phyloP scores from a whole-genome alignment of 1,139 yeast species.

The Geotrichum bryndzae region DNA sequence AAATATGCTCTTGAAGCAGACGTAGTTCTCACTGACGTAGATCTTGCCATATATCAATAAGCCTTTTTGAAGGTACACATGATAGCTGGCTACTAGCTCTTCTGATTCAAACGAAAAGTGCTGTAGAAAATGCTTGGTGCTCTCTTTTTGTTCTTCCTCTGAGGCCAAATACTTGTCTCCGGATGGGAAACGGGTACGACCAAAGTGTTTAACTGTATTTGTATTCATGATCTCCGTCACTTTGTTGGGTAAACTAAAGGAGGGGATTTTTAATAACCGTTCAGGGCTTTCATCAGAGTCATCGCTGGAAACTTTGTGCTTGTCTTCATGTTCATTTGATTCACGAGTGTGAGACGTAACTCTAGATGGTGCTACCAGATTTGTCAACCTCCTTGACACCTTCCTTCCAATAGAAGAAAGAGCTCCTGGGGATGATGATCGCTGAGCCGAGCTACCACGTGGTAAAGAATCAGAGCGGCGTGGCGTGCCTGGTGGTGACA shows the following conservation, averaged over 20 bases:
- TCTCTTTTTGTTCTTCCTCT: slow-evolving; percentile 39
- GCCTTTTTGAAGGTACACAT: slow-evolving; percentile 61
- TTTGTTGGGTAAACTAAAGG: slow-evolving; percentile 28
- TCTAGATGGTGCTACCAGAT: slow-evolving; percentile 1
- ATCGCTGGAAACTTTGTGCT: neutral
- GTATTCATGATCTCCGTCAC: slow-evolving; percentile 52
- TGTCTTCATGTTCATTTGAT: neutral
- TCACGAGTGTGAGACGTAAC: slow-evolving; percentile 1
- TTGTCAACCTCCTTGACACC: neutral
- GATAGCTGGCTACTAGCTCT: slow-evolving; percentile 59
- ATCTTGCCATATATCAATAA: slow-evolving; percentile 82
- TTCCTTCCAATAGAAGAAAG: slow-evolving; percentile 2
- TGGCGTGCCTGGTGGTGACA: slow-evolving; percentile 7
- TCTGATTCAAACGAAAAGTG: slow-evolving; percentile 63
- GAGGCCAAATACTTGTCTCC: slow-evolving; percentile 42
- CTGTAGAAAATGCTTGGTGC: slow-evolving; percentile 50
- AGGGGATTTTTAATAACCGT: neutral
- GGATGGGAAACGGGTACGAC: slow-evolving; percentile 27
- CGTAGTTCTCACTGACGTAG: slow-evolving; percentile 57
- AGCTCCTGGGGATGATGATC: neutral
- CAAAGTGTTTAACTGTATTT: slow-evolving; percentile 58
- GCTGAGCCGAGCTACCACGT: neutral
- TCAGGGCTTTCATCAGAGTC: neutral
- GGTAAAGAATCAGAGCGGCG: neutral
- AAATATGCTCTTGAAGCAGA: slow-evolving; percentile 73